Base-by-base conservation (phyloP, 306 rosid species). In the Cicer yamashitae region DNA sequence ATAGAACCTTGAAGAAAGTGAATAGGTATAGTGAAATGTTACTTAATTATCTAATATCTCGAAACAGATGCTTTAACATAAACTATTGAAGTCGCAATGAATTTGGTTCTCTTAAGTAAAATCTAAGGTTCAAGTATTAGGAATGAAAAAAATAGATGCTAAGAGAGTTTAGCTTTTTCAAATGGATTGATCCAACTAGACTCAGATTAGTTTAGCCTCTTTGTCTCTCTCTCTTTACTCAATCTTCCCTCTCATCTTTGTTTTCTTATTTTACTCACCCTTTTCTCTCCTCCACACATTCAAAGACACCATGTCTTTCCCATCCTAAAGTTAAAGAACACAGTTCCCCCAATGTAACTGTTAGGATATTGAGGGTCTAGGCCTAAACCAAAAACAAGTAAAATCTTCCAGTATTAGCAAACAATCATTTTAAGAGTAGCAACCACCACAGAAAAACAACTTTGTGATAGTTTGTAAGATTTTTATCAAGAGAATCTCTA, bases 1-100 rank as follows among this genome's bases (percentile, higher is more conserved):
- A 1, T 40, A 7, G 7, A 41, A 64, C 34, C 34, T 12, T 38
- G 14, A 37, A 40, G 67, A 46, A 74, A 70, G 17, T 5, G 63
- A 58, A 47, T 14, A 37, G 51, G 15, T 39, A 54, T 6, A n/a
- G 7, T 8, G 61, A 62, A 71, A 72, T 34, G 53, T 67, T 37
- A 46, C 3, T 12, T 7, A 64, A 5, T 69, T 14, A 7, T 56
- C 41, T 15, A n/a, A 58, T 41, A 61, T 61, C 47, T 75, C 12
- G 50, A 59, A 68, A 70, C 39, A 57, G 8, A 72, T 17, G 8
- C 43, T 57, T 66, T 13, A 7, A 3, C 12, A 67, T 66, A 20
- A 79, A 73, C 2, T 59, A 59, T 59, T 5, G 5, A 6, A 34
- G 65, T 58, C 11, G 41, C 41, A 1, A 58, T 30, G 10, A 30